A percentile compares a stretch with the other conserved stretches of the same genome.
Conservation (phyloP, 495 filamentous ascomycete genomes). For the Collariella sp. region DNA sequence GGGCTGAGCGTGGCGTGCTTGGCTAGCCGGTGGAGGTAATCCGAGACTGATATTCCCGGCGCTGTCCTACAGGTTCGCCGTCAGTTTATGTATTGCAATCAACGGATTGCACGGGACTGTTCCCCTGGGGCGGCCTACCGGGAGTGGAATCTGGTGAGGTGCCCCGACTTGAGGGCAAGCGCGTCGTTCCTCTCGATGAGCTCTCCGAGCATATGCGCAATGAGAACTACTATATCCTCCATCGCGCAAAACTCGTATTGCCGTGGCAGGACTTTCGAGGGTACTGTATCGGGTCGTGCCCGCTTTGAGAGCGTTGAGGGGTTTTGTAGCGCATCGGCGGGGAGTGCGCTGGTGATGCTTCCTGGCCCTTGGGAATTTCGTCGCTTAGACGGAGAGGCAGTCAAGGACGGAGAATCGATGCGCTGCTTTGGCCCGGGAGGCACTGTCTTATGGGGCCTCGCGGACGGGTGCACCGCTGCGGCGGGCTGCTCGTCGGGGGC, state of each 20-base stretch:
- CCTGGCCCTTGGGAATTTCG: constrained; percentile 44
- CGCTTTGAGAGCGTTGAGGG: constrained; percentile 44
- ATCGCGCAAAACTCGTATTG: constrained; percentile 71
- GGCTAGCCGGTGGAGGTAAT: constrained; percentile 86
- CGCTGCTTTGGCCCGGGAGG: constrained; percentile 8
- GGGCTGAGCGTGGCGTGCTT: constrained; percentile 90
- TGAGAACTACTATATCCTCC: constrained; percentile 78
- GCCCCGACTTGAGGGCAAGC: constrained; percentile 72
- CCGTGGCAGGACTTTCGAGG: constrained; percentile 61
- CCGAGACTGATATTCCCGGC: constrained; percentile 83
- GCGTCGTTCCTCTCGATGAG: constrained; percentile 86
- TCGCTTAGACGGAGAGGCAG: constrained; percentile 38
- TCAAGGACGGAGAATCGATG: constrained; percentile 12
- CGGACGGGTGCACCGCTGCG: constrained; percentile 10
- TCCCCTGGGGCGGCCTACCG: constrained; percentile 45
- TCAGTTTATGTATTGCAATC: constrained; percentile 14
- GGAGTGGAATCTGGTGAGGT: constrained; percentile 90
- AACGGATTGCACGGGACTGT: too few relatives aligned
- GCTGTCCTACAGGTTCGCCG: constrained; percentile 51
- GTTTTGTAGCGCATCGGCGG: constrained; percentile 18
- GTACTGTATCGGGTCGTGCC: constrained; percentile 32
- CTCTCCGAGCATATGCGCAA: constrained; percentile 92
- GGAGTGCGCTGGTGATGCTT: constrained; percentile 25
- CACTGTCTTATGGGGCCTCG: constrained; percentile 9
- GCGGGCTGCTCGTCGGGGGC: constrained; percentile 15